Percentiles rank a stretch among this genome's conserved stretches.
Evolutionary conservation across 2,329 filamentous ascomycete genomes (phyloP).

Genomic region (Pleoardoris graminearum): DNA sequence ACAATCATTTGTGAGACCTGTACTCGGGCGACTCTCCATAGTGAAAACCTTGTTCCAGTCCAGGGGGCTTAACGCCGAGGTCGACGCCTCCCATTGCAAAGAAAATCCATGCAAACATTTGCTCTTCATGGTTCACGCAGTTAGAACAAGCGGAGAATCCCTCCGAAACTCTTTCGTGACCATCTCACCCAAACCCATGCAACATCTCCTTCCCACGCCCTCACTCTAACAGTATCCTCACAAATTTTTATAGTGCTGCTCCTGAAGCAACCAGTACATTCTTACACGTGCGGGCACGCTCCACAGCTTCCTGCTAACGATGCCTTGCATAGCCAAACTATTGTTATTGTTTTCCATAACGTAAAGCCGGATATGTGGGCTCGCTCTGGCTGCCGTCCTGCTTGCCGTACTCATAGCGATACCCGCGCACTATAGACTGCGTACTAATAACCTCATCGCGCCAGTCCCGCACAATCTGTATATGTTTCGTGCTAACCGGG

Average conservation of each 20-base stretch:
- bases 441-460: background rate
- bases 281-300: background rate
- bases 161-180: background rate
- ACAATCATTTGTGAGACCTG: too few relatives aligned
- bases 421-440: background rate
- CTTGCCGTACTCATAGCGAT: background rate
- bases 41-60: too few relatives aligned
- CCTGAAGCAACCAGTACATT: background rate
- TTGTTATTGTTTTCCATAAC: background rate
- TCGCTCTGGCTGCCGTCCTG: background rate
- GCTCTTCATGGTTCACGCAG: too few relatives aligned
- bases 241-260: background rate
- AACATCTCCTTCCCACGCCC: background rate
- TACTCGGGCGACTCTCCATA: too few relatives aligned
- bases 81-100: too few relatives aligned
- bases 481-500: background rate
- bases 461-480: constrained; percentile 2
- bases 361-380: background rate
- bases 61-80: too few relatives aligned
- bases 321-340: background rate
- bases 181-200: background rate
- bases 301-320: background rate
- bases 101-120: too few relatives aligned
- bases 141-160: background rate
- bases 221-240: background rate